These are phyloP conservation scores for Knufia fluminis DNA, from an alignment of 2,329 filamentous ascomycete genomes.

Conservation along the genomic window DNA sequence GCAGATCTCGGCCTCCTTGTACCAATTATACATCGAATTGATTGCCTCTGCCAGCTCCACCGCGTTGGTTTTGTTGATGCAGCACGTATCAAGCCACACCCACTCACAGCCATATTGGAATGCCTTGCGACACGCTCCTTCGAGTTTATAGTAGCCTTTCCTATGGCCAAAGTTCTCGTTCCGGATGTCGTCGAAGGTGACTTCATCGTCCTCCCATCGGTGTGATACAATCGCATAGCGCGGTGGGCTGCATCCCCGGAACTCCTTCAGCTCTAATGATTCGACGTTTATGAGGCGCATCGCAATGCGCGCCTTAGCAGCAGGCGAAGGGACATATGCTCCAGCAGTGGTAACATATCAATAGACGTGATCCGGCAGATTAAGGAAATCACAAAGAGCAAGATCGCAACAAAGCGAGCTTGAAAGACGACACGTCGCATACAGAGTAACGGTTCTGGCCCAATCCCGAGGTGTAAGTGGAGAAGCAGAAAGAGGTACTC, in stretches of 20 bases:
- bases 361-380: background rate
- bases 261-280: background rate
- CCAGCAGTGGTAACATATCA: background rate
- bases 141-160: background rate
- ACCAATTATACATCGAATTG: no score
- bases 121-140: background rate
- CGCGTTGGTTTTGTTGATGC: conserved; percentile 18
- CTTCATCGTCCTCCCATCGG: conserved; percentile 1
- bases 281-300: background rate
- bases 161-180: background rate
- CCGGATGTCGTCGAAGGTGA: background rate
- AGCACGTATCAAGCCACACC: conserved; percentile 20
- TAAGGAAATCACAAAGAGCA: no score
- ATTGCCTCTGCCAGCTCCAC: background rate
- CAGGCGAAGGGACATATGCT: background rate
- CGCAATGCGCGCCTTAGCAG: background rate
- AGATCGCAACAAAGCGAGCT: no score
- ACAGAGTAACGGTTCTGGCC: no score
- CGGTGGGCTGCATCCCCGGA: background rate
- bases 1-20: conserved; percentile 13
- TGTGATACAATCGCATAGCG: conserved; percentile 5
- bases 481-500: no score
- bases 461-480: no score
- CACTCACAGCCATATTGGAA: background rate
- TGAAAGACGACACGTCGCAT: no score